phyloP scores from a whole-genome alignment of 75 land plant species.

The Sequoiadendron giganteum region DNA sequence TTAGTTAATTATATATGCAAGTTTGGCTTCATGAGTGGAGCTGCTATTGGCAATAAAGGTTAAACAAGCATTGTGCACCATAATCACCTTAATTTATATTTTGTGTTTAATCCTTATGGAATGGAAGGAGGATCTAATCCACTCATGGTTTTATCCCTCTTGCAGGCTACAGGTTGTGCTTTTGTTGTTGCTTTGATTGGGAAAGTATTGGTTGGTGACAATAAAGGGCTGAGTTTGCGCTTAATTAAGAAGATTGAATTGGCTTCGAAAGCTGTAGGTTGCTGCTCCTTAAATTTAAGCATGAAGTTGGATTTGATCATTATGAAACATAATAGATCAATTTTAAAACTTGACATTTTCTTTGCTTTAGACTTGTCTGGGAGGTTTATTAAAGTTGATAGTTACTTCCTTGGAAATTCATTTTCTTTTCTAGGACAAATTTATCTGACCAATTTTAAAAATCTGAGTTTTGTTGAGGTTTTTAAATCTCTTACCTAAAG shows the following conservation, averaged over 20 bases:
- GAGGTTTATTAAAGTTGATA: not conserved
- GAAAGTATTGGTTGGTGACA: slow-evolving; percentile 48
- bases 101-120: not conserved
- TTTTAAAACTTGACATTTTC: not conserved
- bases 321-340: not conserved
- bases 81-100: not conserved
- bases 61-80: not conserved
- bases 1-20: not conserved
- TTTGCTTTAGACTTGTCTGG: not conserved
- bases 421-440: not conserved
- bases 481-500: not conserved
- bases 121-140: not conserved
- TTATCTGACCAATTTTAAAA: not conserved
- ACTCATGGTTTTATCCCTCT: not conserved
- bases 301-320: not conserved
- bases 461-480: not conserved
- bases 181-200: slow-evolving; percentile 55
- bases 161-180: slow-evolving; percentile 60
- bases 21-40: not conserved
- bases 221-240: slow-evolving; percentile 57
- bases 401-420: not conserved
- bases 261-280: slow-evolving; percentile 39
- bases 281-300: not conserved
- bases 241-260: slow-evolving; percentile 41
- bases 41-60: not conserved